Conservation (phyloP, 371 early-diverging fungal genomes). For the Lichtheimia ornata region DNA sequence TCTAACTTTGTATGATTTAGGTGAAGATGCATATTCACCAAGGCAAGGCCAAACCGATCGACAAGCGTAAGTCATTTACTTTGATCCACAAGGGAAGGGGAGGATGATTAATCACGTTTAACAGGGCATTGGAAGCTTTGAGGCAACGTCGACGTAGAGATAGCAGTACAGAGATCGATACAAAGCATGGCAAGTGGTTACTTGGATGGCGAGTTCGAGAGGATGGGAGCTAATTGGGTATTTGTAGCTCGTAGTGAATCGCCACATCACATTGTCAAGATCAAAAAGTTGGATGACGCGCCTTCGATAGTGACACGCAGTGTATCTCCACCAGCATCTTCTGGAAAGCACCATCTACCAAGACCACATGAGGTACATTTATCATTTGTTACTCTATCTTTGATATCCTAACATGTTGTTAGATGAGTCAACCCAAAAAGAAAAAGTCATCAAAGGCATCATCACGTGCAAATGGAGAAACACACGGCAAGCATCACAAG, state of each 20-base stretch:
- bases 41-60: slow-evolving; percentile 25
- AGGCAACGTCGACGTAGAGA: slow-evolving; percentile 36
- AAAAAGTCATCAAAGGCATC: slow-evolving; percentile 10
- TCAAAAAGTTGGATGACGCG: slow-evolving; percentile 26
- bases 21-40: not conserved
- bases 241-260: slow-evolving; percentile 22
- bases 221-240: too few species aligned
- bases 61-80: slow-evolving; percentile 36
- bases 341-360: slow-evolving; percentile 22
- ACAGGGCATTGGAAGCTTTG: slow-evolving; percentile 24
- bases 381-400: not conserved
- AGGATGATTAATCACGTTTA: not conserved
- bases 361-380: slow-evolving; percentile 21
- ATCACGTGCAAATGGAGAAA: slow-evolving; percentile 12
- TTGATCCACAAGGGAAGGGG: not conserved
- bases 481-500: slow-evolving; percentile 10
- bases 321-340: slow-evolving; percentile 21
- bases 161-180: slow-evolving; percentile 22
- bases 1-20: not conserved
- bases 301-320: slow-evolving; percentile 22
- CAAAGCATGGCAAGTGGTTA: slow-evolving; percentile 12
- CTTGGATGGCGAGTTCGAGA: not conserved
- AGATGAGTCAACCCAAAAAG: not conserved
- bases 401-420: not conserved
- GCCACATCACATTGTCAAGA: slow-evolving; percentile 24